A percentile compares a stretch with the other conserved stretches of the same genome.
phyloP scores from a whole-genome alignment of 176 grass and related monocot genomes.

The Hyparrhenia diplandra region DNA sequence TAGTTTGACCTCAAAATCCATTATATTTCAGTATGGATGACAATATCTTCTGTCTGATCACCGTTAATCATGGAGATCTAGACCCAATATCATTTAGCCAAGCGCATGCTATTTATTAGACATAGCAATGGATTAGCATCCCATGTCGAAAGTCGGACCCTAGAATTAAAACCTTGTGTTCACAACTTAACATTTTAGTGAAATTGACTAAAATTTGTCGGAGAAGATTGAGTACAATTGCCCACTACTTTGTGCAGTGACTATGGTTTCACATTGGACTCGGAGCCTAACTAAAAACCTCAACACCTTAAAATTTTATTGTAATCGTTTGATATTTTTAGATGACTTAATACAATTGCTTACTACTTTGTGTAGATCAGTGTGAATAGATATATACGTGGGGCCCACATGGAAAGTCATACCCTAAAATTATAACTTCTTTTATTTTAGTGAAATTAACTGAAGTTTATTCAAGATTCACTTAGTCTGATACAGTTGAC shows the following conservation, averaged over 20 bases:
- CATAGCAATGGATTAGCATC: neutral
- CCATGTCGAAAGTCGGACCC: neutral
- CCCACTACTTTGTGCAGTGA: neutral
- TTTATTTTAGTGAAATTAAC: neutral
- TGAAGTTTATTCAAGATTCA: neutral
- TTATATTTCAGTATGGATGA: neutral
- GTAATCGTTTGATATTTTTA: neutral
- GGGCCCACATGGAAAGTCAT: neutral
- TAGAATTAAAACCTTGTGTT: neutral
- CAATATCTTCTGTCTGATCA: neutral
- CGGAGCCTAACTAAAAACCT: neutral
- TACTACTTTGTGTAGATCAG: neutral
- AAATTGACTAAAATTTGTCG: neutral
- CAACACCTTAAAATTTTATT: neutral
- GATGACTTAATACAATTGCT: neutral
- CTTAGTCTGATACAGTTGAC: neutral
- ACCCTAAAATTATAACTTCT: neutral
- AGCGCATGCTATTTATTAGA: neutral
- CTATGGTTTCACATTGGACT: too few relatives aligned
- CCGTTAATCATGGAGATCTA: neutral
- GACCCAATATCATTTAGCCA: neutral
- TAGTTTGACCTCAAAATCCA: neutral
- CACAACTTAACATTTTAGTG: neutral
- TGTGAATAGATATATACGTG: neutral
- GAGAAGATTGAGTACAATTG: neutral